Evolutionary conservation across 2,329 filamentous ascomycete genomes (phyloP).

Genomic region (Sarocladiaceae sp.): DNA sequence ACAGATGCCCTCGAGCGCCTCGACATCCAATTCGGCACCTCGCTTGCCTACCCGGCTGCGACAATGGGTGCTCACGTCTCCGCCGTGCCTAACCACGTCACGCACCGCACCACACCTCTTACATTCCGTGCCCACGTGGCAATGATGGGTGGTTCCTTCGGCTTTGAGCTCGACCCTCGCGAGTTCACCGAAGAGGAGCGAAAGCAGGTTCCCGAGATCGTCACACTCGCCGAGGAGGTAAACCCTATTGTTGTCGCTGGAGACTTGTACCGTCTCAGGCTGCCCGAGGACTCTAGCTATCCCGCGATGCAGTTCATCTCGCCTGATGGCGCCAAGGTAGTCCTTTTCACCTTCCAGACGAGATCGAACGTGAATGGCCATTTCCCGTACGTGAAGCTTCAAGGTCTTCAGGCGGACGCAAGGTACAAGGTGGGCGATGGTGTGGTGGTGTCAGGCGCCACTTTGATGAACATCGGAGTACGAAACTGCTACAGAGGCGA

Average conservation of each 20-base stretch:
- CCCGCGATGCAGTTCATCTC: conserved; percentile 55
- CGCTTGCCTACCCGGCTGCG: conserved; percentile 53
- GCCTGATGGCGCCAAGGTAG: conserved; percentile 38
- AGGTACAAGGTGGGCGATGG: conserved; percentile 45
- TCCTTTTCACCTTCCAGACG: conserved; percentile 57
- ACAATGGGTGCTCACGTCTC: conserved; percentile 60
- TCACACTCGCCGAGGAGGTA: conserved; percentile 46
- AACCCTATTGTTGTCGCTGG: conserved; percentile 54
- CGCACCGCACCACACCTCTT: conserved; percentile 48
- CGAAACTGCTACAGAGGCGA: conserved; percentile 41
- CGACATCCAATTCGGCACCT: conserved; percentile 58
- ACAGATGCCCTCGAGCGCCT: conserved; percentile 57
- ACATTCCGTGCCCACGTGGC: conserved; percentile 58
- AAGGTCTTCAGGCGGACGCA: conserved; percentile 48
- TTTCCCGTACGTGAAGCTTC: conserved; percentile 44
- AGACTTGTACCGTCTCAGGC: conserved; percentile 51
- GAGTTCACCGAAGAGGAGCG: conserved; percentile 44
- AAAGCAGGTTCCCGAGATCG: conserved; percentile 44
- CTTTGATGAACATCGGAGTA: conserved; percentile 55
- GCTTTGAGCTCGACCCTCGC: conserved; percentile 54
- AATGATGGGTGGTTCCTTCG: conserved; percentile 63
- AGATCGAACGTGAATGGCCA: conserved; percentile 43
- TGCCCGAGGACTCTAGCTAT: conserved; percentile 55
- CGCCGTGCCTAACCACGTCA: conserved; percentile 52
- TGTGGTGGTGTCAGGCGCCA: conserved; percentile 47